Base-by-base conservation (phyloP, 192 early-diverging fungal genomes). In the Umbelopsis sp. region DNA sequence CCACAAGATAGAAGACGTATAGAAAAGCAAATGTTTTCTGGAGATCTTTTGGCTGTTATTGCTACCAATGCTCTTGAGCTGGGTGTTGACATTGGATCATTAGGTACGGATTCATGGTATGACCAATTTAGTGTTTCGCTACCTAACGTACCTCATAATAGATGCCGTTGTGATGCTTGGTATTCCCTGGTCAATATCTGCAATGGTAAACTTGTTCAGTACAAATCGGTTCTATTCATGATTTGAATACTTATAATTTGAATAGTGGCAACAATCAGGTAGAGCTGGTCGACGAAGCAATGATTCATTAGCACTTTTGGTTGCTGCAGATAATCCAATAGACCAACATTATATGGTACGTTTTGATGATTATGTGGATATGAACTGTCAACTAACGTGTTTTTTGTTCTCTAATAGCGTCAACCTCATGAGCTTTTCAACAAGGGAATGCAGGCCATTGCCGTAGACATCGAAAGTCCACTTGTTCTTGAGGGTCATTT, bases 61-160 rank as follows among this genome's bases (percentile, higher is more conserved):
- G 85, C 91, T 5, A 95, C 94, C 41, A 93, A 87, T 52, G 94
- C 94, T 0, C 80, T 96, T 34, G 94, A 96, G 68, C 81, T 96
- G 1, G 94, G 94, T 5, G 85, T 96, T 9, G 92, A 96, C 73
- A 91, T 94, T 56, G 94, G 94, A 21, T 71, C 69, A 21, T 36
- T 81, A 29, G 78, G 78, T 79, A 75, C 8, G 2, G 22, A 12
- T 66, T 74, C 3, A 51, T 80, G 7, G 65, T 69, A 72, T 38
- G 21, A 49, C 16, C 17, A 38, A 22, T 62, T 36, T 50, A 22
- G 29, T 10, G 50, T 71, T n/a, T 20, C 14, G 9, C 24, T 5
- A 25, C 7, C 4, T 75, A 17, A 34, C 73, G 14, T 22, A 53
- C 2, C 31, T 32, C 14, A 25, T 31, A 21, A 53, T 78, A 73